phyloP scores from a whole-genome alignment of 139 green algal genomes.

The Tetradesmus lagerheimii region DNA sequence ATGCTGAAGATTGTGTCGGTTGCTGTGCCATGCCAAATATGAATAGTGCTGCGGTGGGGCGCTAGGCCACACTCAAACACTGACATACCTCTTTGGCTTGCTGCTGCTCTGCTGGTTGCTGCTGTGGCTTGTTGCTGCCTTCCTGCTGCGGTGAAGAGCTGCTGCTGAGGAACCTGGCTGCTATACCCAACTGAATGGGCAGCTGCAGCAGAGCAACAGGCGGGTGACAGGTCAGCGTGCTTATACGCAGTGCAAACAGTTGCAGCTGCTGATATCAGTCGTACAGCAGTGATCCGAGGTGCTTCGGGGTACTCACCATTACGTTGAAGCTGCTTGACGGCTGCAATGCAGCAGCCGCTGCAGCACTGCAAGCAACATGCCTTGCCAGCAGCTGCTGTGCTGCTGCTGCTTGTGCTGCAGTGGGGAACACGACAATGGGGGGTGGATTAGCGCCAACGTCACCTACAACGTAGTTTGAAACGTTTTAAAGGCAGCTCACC shows the following conservation, averaged over 20 bases:
- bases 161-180: constrained; percentile 35
- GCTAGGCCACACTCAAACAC: not conserved
- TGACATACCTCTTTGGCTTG: not conserved
- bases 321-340: not conserved
- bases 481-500: not conserved
- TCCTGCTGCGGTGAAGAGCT: constrained; percentile 1
- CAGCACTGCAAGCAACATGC: constrained; percentile 16
- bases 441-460: not conserved
- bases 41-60: no score
- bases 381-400: constrained; percentile 22
- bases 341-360: constrained; percentile 17
- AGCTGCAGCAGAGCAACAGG: not conserved
- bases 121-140: not conserved
- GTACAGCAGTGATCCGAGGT: not conserved
- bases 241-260: no score
- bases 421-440: not conserved
- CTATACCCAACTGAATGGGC: constrained; percentile 36
- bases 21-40: no score
- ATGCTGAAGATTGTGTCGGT: no score
- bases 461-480: not conserved
- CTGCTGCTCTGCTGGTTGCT: not conserved
- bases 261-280: not conserved
- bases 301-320: not conserved
- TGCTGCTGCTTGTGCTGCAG: constrained; percentile 27
- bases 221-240: not conserved